Evolutionary conservation across 1,139 yeast genomes (phyloP).

Genomic region (Blastobotrys raffinosifermentans): DNA sequence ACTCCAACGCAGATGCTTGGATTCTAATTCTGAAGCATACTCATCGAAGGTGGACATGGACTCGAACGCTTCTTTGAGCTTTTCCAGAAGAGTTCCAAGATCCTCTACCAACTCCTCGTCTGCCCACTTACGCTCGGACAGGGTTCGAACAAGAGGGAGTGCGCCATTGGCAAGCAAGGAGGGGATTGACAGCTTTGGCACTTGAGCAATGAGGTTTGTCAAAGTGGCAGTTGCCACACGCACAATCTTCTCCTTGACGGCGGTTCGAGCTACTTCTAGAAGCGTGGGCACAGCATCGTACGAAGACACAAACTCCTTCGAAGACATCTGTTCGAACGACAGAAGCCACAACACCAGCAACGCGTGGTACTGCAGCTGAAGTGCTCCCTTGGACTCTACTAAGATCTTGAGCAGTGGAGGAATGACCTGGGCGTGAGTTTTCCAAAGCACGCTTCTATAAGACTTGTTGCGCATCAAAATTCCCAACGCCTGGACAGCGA

Average conservation of each 20-base stretch:
- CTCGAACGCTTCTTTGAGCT: conserved; percentile 64
- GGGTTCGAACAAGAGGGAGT: conserved; percentile 56
- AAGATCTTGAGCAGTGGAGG: conserved; percentile 50
- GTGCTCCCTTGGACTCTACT: conserved; percentile 48
- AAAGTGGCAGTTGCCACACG: conserved; percentile 73
- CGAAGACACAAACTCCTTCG: conserved; percentile 42
- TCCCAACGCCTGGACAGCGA: conserved; percentile 63
- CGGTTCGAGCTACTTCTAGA: conserved; percentile 64
- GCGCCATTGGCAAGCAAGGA: conserved; percentile 75
- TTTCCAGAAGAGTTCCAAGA: conserved; percentile 50
- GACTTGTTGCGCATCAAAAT: conserved; percentile 53
- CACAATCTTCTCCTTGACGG: conserved; percentile 87
- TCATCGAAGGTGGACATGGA: conserved; percentile 90
- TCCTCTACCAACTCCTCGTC: conserved; percentile 87
- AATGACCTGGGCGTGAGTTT: conserved; percentile 44
- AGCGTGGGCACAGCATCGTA: conserved; percentile 46
- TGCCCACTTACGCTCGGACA: conserved; percentile 85
- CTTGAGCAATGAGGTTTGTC: conserved; percentile 38
- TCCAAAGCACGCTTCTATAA: conserved; percentile 58
- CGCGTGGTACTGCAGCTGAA: conserved; percentile 80
- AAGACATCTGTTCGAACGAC: conserved; percentile 60
- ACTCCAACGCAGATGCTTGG: conserved; percentile 77
- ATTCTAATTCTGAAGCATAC: conserved; percentile 75
- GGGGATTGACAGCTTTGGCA: conserved; percentile 47
- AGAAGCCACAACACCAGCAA: conserved; percentile 79